Conservation (phyloP, 2,329 filamentous ascomycete genomes). For the Venturiaceae sp. region DNA sequence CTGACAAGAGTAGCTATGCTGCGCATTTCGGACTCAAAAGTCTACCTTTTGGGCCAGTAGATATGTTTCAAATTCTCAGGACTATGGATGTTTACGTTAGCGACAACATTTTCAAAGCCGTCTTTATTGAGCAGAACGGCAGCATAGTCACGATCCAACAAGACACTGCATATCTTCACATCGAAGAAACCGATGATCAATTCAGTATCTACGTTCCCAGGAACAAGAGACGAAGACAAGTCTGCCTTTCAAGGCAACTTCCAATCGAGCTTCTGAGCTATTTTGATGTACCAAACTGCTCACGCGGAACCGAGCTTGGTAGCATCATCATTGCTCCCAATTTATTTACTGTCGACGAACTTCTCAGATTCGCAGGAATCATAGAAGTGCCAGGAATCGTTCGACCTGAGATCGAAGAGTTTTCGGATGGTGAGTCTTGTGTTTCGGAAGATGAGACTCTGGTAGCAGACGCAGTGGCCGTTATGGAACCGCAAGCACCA, state of each 20-base stretch:
- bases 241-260: constrained; percentile 1
- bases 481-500: too few species aligned
- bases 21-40: constrained; percentile 5
- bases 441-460: too few species aligned
- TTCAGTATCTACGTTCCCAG: constrained; percentile 8
- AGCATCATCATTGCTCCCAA: constrained; percentile 1
- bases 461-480: too few species aligned
- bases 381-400: constrained; percentile 5
- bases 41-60: neutral
- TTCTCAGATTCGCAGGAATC: constrained; percentile 9
- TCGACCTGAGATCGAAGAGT: neutral
- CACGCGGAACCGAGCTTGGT: neutral
- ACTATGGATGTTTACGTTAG: constrained; percentile 8
- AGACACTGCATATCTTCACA: constrained; percentile 4
- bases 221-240: neutral
- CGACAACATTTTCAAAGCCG: constrained; percentile 6
- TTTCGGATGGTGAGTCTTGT: too few species aligned
- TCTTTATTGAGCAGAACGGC: neutral
- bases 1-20: constrained; percentile 6
- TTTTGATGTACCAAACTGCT: neutral
- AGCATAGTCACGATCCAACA: neutral
- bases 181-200: neutral
- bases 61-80: neutral
- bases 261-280: constrained; percentile 2
- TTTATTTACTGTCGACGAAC: constrained; percentile 4